phyloP scores from a whole-genome alignment of 2,329 filamentous ascomycete genomes.

The Phialophora macrospora region DNA sequence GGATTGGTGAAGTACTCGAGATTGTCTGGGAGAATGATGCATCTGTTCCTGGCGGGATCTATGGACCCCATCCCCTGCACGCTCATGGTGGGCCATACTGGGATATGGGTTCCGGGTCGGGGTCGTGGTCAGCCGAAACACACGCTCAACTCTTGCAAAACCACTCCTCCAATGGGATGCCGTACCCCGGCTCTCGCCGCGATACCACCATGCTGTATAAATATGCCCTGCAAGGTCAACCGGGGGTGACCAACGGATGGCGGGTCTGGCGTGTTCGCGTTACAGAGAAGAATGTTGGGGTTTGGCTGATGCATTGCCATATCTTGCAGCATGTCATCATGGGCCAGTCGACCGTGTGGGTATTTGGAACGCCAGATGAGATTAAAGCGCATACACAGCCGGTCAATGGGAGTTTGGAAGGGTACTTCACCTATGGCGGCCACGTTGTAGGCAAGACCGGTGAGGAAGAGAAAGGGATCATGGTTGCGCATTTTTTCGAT shows the following conservation, averaged over 20 bases:
- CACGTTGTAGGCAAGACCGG: constrained; percentile 48
- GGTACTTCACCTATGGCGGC: constrained; percentile 54
- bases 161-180: constrained; percentile 30
- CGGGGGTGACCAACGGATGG: constrained; percentile 60
- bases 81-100: constrained; percentile 53
- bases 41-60: constrained; percentile 41
- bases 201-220: constrained; percentile 63
- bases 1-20: constrained; percentile 54
- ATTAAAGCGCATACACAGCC: constrained; percentile 43
- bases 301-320: constrained; percentile 59
- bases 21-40: constrained; percentile 51
- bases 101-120: constrained; percentile 55
- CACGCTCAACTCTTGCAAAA: constrained; percentile 49
- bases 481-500: constrained; percentile 9
- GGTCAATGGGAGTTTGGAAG: constrained; percentile 44
- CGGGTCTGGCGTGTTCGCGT: constrained; percentile 65
- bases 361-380: constrained; percentile 51
- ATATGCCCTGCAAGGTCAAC: constrained; percentile 51
- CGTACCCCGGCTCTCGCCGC: constrained; percentile 39
- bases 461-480: constrained; percentile 7
- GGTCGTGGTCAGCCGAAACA: constrained; percentile 49
- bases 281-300: constrained; percentile 47
- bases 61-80: constrained; percentile 53
- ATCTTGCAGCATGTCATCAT: constrained; percentile 56
- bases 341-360: constrained; percentile 48